Evolutionary conservation across 208 protist genomes (phyloP).

Genomic region (Novymonas esmeraldas): DNA sequence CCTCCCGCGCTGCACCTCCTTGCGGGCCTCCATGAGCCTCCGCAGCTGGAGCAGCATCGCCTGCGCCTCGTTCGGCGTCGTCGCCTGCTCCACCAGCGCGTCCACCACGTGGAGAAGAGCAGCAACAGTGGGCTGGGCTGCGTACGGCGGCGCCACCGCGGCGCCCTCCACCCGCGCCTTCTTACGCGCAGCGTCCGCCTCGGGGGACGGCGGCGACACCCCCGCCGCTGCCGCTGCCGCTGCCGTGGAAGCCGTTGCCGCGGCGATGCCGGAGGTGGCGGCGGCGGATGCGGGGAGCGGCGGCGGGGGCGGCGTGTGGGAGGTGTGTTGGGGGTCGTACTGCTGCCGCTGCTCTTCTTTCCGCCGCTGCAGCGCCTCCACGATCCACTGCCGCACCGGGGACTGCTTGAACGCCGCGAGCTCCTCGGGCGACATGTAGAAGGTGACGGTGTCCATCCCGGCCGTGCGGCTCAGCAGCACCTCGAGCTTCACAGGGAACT

Average conservation of each 20-base stretch:
- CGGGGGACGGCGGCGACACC: neutral
- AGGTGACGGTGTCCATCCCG: slow-evolving; percentile 79
- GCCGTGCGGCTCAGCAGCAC: slow-evolving; percentile 68
- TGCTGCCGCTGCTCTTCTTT: slow-evolving; percentile 40
- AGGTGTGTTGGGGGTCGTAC: too few relatives aligned
- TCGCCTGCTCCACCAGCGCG: slow-evolving; percentile 25
- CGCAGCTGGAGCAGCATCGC: slow-evolving; percentile 65
- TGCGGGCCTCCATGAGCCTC: slow-evolving; percentile 56
- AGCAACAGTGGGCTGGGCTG: slow-evolving; percentile 16
- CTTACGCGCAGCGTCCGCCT: slow-evolving; percentile 16
- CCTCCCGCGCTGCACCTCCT: slow-evolving; percentile 48
- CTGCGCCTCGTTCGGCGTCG: slow-evolving; percentile 41
- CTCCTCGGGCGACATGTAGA: slow-evolving; percentile 58
- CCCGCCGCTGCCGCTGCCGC: neutral
- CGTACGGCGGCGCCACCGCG: neutral
- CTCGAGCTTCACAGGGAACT: slow-evolving; percentile 87
- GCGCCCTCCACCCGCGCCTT: slow-evolving; percentile 34
- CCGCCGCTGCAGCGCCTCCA: slow-evolving; percentile 56
- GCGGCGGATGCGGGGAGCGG: too few relatives aligned
- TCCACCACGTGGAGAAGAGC: slow-evolving; percentile 47
- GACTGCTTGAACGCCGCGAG: slow-evolving; percentile 81
- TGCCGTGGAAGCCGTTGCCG: slow-evolving; percentile 1
- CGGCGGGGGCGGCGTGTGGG: slow-evolving; percentile 10
- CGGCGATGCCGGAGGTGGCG: slow-evolving; percentile 11
- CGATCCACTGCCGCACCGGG: slow-evolving; percentile 78